Percentiles rank a stretch among this genome's conserved stretches.
Conservation (phyloP, 176 grass and related monocot species). For the Poa annua region DNA sequence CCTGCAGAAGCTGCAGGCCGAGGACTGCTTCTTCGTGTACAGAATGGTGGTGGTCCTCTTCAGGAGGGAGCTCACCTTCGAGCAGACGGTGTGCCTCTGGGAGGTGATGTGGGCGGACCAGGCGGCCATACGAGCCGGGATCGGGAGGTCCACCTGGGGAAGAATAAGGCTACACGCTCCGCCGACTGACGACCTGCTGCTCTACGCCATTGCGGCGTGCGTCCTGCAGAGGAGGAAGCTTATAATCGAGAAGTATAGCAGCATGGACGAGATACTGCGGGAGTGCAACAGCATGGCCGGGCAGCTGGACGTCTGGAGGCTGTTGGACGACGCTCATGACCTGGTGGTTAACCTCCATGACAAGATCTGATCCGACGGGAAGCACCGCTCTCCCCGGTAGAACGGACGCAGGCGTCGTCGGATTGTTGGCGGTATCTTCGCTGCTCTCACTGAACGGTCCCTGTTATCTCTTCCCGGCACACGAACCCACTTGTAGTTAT, state of each 20-base stretch:
- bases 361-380: slow-evolving; percentile 72
- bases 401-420: slow-evolving; percentile 15
- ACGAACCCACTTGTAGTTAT: slow-evolving; percentile 46
- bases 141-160: slow-evolving; percentile 80
- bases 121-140: slow-evolving; percentile 75
- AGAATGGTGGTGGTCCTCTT: slow-evolving; percentile 98
- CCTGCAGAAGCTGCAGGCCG: slow-evolving; percentile 94
- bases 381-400: slow-evolving; percentile 2
- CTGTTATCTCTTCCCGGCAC: slow-evolving; percentile 30
- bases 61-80: slow-evolving; percentile 89
- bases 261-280: slow-evolving; percentile 92
- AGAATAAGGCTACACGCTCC: slow-evolving; percentile 80
- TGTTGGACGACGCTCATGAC: slow-evolving; percentile 89
- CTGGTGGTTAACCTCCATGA: slow-evolving; percentile 89
- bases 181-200: slow-evolving; percentile 79
- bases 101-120: slow-evolving; percentile 99
- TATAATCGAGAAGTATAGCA: slow-evolving; percentile 93
- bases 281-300: slow-evolving; percentile 95
- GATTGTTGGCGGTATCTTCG: not conserved
- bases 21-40: slow-evolving; percentile 99
- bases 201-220: slow-evolving; percentile 91
- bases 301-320: slow-evolving; percentile 92
- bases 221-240: slow-evolving; percentile 92
- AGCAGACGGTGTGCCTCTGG: slow-evolving; percentile 90
- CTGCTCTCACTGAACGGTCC: slow-evolving; percentile 19